Evolutionary conservation across 78 protist species (phyloP).

Genomic region (Cyanophora paradoxa): DNA sequence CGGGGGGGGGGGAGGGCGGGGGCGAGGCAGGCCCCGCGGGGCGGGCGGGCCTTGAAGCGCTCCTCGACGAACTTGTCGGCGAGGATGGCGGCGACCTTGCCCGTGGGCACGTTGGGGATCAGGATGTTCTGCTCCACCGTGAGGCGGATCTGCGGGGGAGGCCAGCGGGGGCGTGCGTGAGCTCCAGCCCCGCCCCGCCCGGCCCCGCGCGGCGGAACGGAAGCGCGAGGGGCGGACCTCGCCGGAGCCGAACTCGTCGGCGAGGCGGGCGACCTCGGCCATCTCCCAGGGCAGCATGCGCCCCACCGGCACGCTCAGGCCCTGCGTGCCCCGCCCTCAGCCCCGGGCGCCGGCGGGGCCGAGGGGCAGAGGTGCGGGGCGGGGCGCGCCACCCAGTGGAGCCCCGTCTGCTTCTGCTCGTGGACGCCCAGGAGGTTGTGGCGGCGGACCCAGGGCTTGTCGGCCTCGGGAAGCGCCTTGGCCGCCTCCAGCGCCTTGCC

Average conservation of each 20-base stretch:
- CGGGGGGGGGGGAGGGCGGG: too few relatives aligned
- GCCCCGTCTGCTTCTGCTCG: neutral
- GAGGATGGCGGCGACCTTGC: neutral
- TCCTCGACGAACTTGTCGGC: too few relatives aligned
- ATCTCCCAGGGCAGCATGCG: neutral
- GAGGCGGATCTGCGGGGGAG: too few relatives aligned
- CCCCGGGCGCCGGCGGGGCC: too few relatives aligned
- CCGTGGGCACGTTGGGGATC: slow-evolving; percentile 4
- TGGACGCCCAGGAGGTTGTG: slow-evolving; percentile 12
- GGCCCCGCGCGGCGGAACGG: too few relatives aligned
- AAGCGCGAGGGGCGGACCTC: too few relatives aligned
- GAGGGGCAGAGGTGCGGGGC: too few relatives aligned
- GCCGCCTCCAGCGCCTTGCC: neutral
- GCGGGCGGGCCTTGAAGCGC: too few relatives aligned
- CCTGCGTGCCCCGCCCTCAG: too few relatives aligned
- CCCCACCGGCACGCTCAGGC: slow-evolving; percentile 26
- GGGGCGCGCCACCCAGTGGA: neutral
- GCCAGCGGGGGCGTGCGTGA: too few relatives aligned
- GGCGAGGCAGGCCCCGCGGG: too few relatives aligned
- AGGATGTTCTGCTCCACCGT: slow-evolving; percentile 33
- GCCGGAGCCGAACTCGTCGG: slow-evolving; percentile 11
- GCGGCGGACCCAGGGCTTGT: neutral
- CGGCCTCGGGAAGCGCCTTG: neutral
- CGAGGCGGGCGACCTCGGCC: slow-evolving; percentile 6
- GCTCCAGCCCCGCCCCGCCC: too few relatives aligned